Percentiles rank a stretch among this genome's conserved stretches.
These are phyloP conservation scores for Ceratobasidium sp. DNA, from an alignment of 1,284 basidiomycete species.

Conservation along the genomic window DNA sequence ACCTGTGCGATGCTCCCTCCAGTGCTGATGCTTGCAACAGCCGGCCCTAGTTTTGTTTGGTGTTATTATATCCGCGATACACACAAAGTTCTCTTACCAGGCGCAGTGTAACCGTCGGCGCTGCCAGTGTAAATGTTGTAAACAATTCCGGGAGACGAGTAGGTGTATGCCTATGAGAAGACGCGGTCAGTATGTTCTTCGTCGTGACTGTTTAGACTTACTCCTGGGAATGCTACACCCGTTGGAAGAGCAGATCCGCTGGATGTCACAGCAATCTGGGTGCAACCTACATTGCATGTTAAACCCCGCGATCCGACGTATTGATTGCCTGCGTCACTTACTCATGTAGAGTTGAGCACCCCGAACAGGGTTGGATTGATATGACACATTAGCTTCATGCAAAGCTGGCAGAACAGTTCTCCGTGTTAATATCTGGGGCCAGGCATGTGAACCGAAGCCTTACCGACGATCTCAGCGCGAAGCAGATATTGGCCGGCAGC, in stretches of 20 bases:
- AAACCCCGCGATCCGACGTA: not conserved
- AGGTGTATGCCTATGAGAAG: conserved; percentile 15
- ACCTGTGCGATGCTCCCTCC: conserved; percentile 33
- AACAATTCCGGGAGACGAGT: conserved; percentile 33
- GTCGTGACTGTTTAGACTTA: not conserved
- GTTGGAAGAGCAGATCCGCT: conserved; percentile 34
- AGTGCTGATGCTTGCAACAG: conserved; percentile 28
- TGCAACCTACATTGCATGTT: conserved; percentile 23
- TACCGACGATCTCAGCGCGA: conserved; percentile 46
- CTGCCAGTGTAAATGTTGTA: conserved; percentile 22
- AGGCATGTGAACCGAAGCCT: not conserved
- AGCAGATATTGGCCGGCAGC: conserved; percentile 45
- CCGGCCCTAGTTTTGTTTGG: conserved; percentile 5
- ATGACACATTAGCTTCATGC: conserved; percentile 26
- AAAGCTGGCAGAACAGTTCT: not conserved
- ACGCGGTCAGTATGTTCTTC: not conserved
- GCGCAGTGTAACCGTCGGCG: conserved; percentile 29
- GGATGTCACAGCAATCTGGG: conserved; percentile 32
- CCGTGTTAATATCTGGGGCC: not conserved
- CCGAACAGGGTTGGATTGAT: conserved; percentile 18
- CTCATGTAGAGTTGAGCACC: conserved; percentile 42
- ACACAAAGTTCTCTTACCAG: conserved; percentile 3
- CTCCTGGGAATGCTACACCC: conserved; percentile 42
- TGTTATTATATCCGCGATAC: not conserved
- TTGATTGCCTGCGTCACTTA: not conserved